Percentiles rank a stretch among this genome's conserved stretches.
Evolutionary conservation across 2,329 filamentous ascomycete genomes (phyloP).

Genomic region (Stachybotrys echinatus): DNA sequence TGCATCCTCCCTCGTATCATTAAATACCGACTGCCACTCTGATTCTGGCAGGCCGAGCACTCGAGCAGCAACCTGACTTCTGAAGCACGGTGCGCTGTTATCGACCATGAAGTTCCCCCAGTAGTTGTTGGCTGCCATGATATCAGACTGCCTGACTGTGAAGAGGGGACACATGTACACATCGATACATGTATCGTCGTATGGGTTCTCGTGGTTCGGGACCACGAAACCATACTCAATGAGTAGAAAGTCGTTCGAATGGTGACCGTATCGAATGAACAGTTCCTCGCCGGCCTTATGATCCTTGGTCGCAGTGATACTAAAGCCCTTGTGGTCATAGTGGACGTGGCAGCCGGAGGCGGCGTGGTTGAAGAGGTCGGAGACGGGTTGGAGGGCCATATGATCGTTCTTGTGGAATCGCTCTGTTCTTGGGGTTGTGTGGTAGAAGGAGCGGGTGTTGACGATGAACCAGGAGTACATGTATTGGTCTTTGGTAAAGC

Average conservation of each 20-base stretch:
- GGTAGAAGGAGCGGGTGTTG: conserved; percentile 60
- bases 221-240: conserved; percentile 58
- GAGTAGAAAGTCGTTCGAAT: conserved; percentile 66
- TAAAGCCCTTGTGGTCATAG: conserved; percentile 46
- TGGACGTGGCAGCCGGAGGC: conserved; percentile 44
- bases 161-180: conserved; percentile 37
- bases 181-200: conserved; percentile 46
- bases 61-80: background rate
- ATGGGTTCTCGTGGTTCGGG: conserved; percentile 36
- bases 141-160: background rate
- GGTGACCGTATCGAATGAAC: conserved; percentile 62
- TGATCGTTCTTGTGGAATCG: conserved; percentile 45
- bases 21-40: background rate
- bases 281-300: conserved; percentile 59
- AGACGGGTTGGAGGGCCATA: conserved; percentile 66
- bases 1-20: background rate
- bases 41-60: background rate
- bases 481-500: conserved; percentile 17
- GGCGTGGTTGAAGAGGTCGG: conserved; percentile 65
- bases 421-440: conserved; percentile 40
- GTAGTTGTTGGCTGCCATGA: background rate
- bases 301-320: conserved; percentile 42
- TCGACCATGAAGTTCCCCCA: background rate
- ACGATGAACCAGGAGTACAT: conserved; percentile 52
- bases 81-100: background rate